Base-by-base conservation (phyloP, 2,329 filamentous ascomycete genomes). In the Fusarium mexicanum region DNA sequence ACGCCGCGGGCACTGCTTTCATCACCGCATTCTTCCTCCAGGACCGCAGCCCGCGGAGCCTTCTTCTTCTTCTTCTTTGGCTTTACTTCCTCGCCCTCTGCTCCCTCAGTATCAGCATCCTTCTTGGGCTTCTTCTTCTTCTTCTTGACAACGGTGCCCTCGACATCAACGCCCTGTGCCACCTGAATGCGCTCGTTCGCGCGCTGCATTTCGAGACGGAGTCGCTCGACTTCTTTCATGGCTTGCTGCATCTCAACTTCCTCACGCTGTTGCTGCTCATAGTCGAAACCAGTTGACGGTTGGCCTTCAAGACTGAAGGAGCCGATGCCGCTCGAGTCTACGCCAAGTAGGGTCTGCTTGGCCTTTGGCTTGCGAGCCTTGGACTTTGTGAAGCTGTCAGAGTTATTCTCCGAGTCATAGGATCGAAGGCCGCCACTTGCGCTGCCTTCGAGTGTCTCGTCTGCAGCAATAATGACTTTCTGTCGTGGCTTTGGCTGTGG, bases 241-340 rank as follows among this genome's bases (percentile, higher is more conserved):
- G 96, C 96, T 78, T 91, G 91, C 50, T 90, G 91, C 94, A 98
- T 97, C 83, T 98, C 95, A 3, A 90, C 91, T 69, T 98, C 95
- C 79, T 97, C 94, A 22, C 89, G 90, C 79, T 92, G 89, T 73
- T 92, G 89, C 60, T 87, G 87, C 78, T 94, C 93, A 58, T 90
- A 87, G 65, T 93, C 90, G 54, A 88, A 85, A 1, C 79, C 79
- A 43, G 76, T 74, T 48, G 76, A 73, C 10, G 84, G 80, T n/a
- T 80, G 73, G 55, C 76, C 81, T 55, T 92, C 90, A 2, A 98
- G 88, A 50, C 89, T 92, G 48, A 98, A 88, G 6, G 90, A 85
- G 3, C 91, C 90, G 7, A 99, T 90, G 47, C 91, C 92, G 74
- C 93, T 96, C 41, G 95, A 97, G 82, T 98, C 95, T 2, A 98